Percentiles rank a stretch among this genome's conserved stretches.
These are phyloP conservation scores for Cornus kousa DNA, from an alignment of 148 eudicot genomes.

Conservation along the genomic window DNA sequence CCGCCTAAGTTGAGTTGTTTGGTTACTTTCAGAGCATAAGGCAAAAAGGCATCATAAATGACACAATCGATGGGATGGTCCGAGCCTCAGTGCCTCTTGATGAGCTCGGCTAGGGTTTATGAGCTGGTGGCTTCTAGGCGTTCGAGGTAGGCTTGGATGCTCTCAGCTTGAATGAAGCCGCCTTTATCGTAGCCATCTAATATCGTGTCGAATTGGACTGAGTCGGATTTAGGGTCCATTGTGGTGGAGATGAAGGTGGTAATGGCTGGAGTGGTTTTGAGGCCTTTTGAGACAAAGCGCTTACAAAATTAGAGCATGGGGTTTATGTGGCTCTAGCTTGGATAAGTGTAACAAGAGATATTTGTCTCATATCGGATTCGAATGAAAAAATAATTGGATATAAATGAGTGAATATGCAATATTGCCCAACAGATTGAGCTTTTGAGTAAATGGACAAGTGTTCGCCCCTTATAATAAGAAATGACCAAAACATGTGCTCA, in stretches of 20 bases:
- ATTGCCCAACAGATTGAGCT: too few relatives aligned
- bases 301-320: conserved; percentile 54
- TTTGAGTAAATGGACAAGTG: too few relatives aligned
- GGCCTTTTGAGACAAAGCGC: conserved; percentile 38
- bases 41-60: conserved; percentile 43
- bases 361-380: too few relatives aligned
- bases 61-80: conserved; percentile 33
- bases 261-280: conserved; percentile 41
- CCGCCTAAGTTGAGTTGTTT: conserved; percentile 26
- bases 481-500: conserved; percentile 2
- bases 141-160: conserved; percentile 23
- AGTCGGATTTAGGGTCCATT: conserved; percentile 17
- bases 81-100: conserved; percentile 15
- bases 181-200: conserved; percentile 51
- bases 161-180: conserved; percentile 24
- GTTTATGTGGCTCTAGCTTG: conserved; percentile 51
- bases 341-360: too few relatives aligned
- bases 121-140: conserved; percentile 28
- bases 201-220: conserved; percentile 31
- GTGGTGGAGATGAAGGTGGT: conserved; percentile 34
- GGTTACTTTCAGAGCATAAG: conserved; percentile 42
- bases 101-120: conserved; percentile 23
- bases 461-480: too few relatives aligned
- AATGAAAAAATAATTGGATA: too few relatives aligned
- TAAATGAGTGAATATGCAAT: too few relatives aligned